phyloP scores from a whole-genome alignment of 2,329 filamentous ascomycete species.

The Paraphoma chrysanthemicola region DNA sequence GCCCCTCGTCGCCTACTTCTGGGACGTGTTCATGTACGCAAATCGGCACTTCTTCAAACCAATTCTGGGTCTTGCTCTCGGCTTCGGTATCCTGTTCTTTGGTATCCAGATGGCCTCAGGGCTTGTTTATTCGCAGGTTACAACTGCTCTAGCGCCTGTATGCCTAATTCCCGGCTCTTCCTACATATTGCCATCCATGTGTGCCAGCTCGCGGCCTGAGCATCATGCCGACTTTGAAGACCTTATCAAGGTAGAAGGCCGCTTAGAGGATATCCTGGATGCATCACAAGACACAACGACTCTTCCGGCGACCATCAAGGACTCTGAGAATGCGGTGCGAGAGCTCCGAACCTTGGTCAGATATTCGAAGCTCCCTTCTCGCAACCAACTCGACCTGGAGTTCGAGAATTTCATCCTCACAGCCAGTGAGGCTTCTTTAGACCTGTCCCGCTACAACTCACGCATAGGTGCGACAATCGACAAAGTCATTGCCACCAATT shows the following conservation, averaged over 20 bases:
- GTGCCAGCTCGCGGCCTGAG: constrained; percentile 30
- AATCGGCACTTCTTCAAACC: constrained; percentile 68
- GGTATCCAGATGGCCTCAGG: constrained; percentile 63
- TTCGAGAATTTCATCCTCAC: constrained; percentile 78
- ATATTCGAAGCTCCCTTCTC: constrained; percentile 71
- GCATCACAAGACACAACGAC: constrained; percentile 70
- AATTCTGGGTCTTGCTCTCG: constrained; percentile 63
- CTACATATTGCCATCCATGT: constrained; percentile 69
- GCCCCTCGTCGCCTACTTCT: constrained; percentile 56
- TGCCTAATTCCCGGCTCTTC: constrained; percentile 73
- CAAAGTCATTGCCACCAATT: constrained; percentile 75
- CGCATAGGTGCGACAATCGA: constrained; percentile 78
- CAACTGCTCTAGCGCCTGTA: constrained; percentile 70
- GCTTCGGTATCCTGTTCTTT: constrained; percentile 62
- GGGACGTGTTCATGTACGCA: constrained; percentile 65
- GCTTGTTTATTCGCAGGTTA: constrained; percentile 68
- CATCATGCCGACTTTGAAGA: constrained; percentile 69
- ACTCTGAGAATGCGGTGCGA: constrained; percentile 74
- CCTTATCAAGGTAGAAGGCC: constrained; percentile 75
- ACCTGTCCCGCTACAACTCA: constrained; percentile 77
- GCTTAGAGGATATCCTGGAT: constrained; percentile 78
- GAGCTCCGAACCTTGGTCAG: constrained; percentile 76
- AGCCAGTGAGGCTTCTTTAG: constrained; percentile 67
- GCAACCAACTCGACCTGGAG: constrained; percentile 75
- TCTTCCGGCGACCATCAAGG: constrained; percentile 80